Evolutionary conservation across 768 basidiomycete genomes (phyloP), one percentile per base, ranked within the genome.

Genomic region (Suillus brevipes): DNA sequence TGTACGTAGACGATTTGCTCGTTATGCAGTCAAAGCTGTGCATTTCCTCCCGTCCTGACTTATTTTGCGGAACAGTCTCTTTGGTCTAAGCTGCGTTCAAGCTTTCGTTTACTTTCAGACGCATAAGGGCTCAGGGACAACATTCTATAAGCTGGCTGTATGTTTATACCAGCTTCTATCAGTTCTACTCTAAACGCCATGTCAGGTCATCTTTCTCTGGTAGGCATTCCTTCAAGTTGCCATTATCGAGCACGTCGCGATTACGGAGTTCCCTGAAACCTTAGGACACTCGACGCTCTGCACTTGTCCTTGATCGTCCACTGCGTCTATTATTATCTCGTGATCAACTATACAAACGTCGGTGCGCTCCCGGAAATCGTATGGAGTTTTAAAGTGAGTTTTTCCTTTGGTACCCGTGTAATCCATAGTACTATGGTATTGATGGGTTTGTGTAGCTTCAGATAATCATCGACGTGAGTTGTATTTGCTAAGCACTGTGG

Each of bases 231-330:
- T 28, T 40, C 52, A 9, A 53, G 31, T 55, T n/a, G 20, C 12
- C 6, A 55, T 34, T 23, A 25, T n/a, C 20, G 13, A 40, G 37
- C 25, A 4, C 3, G 14, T 59, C 34, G 7, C 28, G 18, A 65
- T 16, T 28, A 34, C 10, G 13, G 3, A 10, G 2, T 55, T n/a
- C 38, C 13, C 14, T n/a, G 9, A 52, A 23, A 25, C 0, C 20
- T 34, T 50, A 81, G 80, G 79, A 31, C 75, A 9, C 71, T 80
- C 16, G 78, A 80, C 66, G 74, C 75, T 14, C 62, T 78, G 13
- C 78, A 80, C 52, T 67, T 80, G 28, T 72, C 72, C 0, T 70
- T 81, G n/a, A 68, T 79, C 37, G 73, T 77, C 5, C 77, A 80
- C 57, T 70, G 69, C 28, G 40, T 80, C 23, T 80, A 81, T 68